Base-by-base conservation (phyloP, 768 basidiomycete species). In the Suillus occidentalis region DNA sequence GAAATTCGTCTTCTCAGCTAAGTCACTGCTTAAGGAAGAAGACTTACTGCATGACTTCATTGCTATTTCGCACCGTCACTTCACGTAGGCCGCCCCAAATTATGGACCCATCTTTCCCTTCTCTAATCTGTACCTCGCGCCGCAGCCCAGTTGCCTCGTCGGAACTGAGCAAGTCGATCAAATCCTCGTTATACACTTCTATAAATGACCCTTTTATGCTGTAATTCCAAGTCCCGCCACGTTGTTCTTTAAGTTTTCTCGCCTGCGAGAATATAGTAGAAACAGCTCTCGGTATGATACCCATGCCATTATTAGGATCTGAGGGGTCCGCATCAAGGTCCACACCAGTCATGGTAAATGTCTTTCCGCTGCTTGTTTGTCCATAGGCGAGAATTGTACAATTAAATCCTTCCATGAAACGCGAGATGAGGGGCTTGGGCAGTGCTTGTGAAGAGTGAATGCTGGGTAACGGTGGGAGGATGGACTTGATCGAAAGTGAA, bases 121-220 rank as follows among this genome's bases (percentile, higher is more conserved):
- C 97, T 67, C 97, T 84, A 75, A 99, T 99, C 75, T 95, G 91
- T 16, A 99, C 94, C 72, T 94, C 92, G 58, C 94, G 88, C 64
- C 89, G 85, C 13, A 78, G 83, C n/a, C 85, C 88, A 40, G 78
- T 81, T 8, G 80, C 76, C 63, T 93, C 91, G 65, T 92, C 89
- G 71, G 88, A 80, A 63, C 88, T 88, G 61, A 99, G 83, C 60
- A 99, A 83, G 82, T 99, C 97, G 75, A 99, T 93, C 60, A 99
- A 86, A 79, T 99, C 97, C 80, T 99, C 97, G 78, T 99, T 99
- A 80, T 99, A 99, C 61, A 99, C 87, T 83, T 99, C 97, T 68
- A 99, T 89, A 81, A 97, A 99, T 28, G 93, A 95, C 60, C 92
- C 92, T 78, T 93, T 95, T 73, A 95, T 80, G 68, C 76, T 85